Evolutionary conservation across 106 monocot species (phyloP).

Genomic region (Hemerocallis citrina): DNA sequence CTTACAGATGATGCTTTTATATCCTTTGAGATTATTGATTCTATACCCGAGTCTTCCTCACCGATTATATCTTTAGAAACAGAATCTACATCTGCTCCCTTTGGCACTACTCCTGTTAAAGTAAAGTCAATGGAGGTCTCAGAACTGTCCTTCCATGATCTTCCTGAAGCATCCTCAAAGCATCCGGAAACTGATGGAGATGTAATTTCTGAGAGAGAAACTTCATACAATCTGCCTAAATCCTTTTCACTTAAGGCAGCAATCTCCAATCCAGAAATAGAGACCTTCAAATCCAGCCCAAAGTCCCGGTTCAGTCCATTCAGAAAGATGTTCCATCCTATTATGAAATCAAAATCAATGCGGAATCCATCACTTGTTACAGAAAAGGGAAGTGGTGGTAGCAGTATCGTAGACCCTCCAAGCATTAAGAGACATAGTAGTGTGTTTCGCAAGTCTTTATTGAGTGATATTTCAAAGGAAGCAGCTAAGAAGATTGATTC

Average conservation of each 20-base stretch:
- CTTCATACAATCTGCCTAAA: conserved; percentile 31
- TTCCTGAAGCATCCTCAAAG: conserved; percentile 26
- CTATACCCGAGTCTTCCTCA: conserved; percentile 7
- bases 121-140: conserved; percentile 56
- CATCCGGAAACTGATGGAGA: conserved; percentile 15
- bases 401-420: conserved; percentile 1
- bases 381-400: conserved; percentile 12
- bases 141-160: conserved; percentile 61
- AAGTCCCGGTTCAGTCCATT: conserved; percentile 46
- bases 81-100: conserved; percentile 1
- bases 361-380: conserved; percentile 23
- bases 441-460: conserved; percentile 29
- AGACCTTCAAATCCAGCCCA: conserved; percentile 7
- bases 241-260: conserved; percentile 58
- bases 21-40: conserved; percentile 64
- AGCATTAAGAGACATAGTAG: conserved; percentile 11
- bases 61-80: conserved; percentile 10
- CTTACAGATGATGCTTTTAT: conserved; percentile 44
- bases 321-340: conserved; percentile 56
- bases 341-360: conserved; percentile 72
- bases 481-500: conserved; percentile 10
- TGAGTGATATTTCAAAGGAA: conserved; percentile 41
- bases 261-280: conserved; percentile 12
- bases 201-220: conserved; percentile 8
- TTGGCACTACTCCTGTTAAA: conserved; percentile 26